These are phyloP conservation scores for Mycocentrospora acerina DNA, from an alignment of 2,329 filamentous ascomycete genomes.

Conservation along the genomic window DNA sequence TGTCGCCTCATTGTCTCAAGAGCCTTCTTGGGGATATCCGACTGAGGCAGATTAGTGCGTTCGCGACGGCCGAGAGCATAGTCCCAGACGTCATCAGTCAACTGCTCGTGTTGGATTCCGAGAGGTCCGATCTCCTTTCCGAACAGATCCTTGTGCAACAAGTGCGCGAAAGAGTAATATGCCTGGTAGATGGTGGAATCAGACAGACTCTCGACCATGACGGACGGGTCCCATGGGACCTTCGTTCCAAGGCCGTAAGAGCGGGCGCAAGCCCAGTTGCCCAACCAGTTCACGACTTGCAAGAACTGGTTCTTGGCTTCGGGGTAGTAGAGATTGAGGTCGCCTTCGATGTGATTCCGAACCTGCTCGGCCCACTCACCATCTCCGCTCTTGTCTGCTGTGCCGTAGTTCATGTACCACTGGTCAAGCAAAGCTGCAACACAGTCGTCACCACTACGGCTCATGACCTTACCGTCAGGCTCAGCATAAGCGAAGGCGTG, in stretches of 20 bases:
- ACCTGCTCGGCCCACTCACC: conserved; percentile 74
- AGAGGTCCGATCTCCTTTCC: conserved; percentile 56
- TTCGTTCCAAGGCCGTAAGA: conserved; percentile 91
- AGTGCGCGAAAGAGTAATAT: conserved; percentile 62
- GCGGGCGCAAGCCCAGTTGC: conserved; percentile 81
- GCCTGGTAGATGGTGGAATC: conserved; percentile 92
- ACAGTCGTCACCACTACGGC: conserved; percentile 87
- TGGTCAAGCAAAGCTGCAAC: conserved; percentile 92
- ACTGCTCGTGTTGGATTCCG: conserved; percentile 73
- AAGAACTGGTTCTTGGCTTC: conserved; percentile 65
- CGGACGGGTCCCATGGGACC: conserved; percentile 88
- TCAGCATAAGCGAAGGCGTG: conserved; percentile 91
- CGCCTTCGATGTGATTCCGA: conserved; percentile 50
- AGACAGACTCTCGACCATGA: conserved; percentile 88
- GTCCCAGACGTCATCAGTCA: conserved; percentile 96
- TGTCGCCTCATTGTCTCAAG: conserved; percentile 82
- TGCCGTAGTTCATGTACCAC: conserved; percentile 96
- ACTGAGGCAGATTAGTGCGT: conserved; percentile 66
- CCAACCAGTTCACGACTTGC: conserved; percentile 86
- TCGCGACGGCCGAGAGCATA: conserved; percentile 84
- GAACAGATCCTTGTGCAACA: conserved; percentile 82
- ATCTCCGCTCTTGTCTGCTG: conserved; percentile 63
- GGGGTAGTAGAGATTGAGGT: conserved; percentile 75
- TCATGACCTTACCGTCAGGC: conserved; percentile 84
- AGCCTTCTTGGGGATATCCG: conserved; percentile 71